A percentile compares a stretch with the other conserved stretches of the same genome.
Conservation (phyloP, 495 filamentous ascomycete genomes). For the Bacidia gigantensis region DNA sequence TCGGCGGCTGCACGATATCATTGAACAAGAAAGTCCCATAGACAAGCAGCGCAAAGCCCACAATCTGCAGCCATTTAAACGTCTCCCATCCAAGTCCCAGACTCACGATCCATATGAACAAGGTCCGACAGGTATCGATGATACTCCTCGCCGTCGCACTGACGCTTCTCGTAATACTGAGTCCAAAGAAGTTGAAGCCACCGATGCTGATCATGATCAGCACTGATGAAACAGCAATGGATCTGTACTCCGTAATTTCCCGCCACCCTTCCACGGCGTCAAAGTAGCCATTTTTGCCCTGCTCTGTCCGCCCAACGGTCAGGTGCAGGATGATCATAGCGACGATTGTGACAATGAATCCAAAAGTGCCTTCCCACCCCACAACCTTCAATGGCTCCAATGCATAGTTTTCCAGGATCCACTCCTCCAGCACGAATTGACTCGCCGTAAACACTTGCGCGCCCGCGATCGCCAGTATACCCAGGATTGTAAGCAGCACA, state of each 20-base stretch:
- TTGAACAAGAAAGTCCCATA: slow-evolving; percentile 98
- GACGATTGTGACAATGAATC: slow-evolving; percentile 67
- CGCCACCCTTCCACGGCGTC: slow-evolving; percentile 73
- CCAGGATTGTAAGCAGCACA: slow-evolving; percentile 59
- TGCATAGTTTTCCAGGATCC: slow-evolving; percentile 75
- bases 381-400: slow-evolving; percentile 85
- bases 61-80: slow-evolving; percentile 95
- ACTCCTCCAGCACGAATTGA: slow-evolving; percentile 93
- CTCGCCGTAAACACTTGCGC: slow-evolving; percentile 94
- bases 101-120: slow-evolving; percentile 97
- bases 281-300: slow-evolving; percentile 71
- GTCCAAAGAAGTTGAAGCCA: slow-evolving; percentile 97
- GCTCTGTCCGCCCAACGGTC: slow-evolving; percentile 55
- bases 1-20: slow-evolving; percentile 70
- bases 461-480: slow-evolving; percentile 75
- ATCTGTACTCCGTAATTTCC: slow-evolving; percentile 55
- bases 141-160: slow-evolving; percentile 85
- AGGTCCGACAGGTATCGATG: slow-evolving; percentile 91
- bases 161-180: slow-evolving; percentile 77
- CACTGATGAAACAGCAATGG: slow-evolving; percentile 59
- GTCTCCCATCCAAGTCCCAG: slow-evolving; percentile 89
- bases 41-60: slow-evolving; percentile 76
- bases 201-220: slow-evolving; percentile 96
- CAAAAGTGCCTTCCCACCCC: slow-evolving; percentile 92
- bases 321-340: slow-evolving; percentile 71